Evolutionary conservation across 1,139 yeast genomes (phyloP).

Genomic region (Ogataea hybrid): DNA sequence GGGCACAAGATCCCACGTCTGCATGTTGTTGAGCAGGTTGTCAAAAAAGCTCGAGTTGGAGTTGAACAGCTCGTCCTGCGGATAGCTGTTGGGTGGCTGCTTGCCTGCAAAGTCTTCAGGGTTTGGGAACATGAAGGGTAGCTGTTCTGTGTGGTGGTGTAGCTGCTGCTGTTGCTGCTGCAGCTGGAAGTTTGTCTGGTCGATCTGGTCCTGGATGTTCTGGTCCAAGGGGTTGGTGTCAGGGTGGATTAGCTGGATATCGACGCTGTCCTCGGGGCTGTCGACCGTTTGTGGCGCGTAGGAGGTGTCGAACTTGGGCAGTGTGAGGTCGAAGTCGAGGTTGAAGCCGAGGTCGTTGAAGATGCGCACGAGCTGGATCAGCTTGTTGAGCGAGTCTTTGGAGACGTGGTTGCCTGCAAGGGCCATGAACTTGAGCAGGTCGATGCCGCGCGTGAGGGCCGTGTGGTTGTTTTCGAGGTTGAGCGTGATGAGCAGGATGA

Average conservation of each 20-base stretch:
- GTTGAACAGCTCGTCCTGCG: conserved; percentile 10
- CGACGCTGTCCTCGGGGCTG: conserved; percentile 8
- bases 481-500: conserved; percentile 40
- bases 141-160: conserved; percentile 18
- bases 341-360: conserved; percentile 23
- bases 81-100: conserved; percentile 2
- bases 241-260: conserved; percentile 15
- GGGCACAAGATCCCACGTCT: conserved; percentile 23
- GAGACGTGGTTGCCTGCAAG: conserved; percentile 27
- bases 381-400: conserved; percentile 40
- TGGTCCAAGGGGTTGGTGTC: conserved; percentile 16
- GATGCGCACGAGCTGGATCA: conserved; percentile 41
- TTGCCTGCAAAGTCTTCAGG: not conserved
- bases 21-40: conserved; percentile 22
- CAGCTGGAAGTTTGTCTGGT: conserved; percentile 18
- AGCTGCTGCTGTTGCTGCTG: conserved; percentile 21
- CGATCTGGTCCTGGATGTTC: conserved; percentile 12
- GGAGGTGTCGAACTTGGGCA: conserved; percentile 12
- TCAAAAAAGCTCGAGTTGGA: conserved; percentile 18
- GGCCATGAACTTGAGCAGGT: conserved; percentile 27
- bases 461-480: conserved; percentile 12
- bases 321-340: conserved; percentile 14
- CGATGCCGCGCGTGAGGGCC: conserved; percentile 20
- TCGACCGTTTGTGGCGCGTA: conserved; percentile 7
- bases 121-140: conserved; percentile 11